These are phyloP conservation scores for Cladosporium halotolerans DNA, from an alignment of 2,329 filamentous ascomycete species.

Conservation along the genomic window DNA sequence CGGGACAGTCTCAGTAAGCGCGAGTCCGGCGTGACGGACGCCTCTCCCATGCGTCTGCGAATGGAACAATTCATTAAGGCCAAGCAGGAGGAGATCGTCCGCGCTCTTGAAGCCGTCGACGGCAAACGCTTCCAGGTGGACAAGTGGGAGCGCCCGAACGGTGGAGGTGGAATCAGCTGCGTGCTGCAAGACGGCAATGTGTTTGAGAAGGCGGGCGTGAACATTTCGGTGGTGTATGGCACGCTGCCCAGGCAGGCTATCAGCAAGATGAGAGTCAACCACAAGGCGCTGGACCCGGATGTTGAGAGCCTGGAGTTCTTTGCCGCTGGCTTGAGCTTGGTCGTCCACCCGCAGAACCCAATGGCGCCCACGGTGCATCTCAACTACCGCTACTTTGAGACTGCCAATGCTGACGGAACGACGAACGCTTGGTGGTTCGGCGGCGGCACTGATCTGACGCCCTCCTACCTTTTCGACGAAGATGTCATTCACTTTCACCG, in stretches of 20 bases:
- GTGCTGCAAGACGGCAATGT: constrained; percentile 94
- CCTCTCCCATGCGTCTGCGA: constrained; percentile 90
- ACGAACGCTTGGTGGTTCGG: constrained; percentile 97
- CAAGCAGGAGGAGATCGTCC: constrained; percentile 82
- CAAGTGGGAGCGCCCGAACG: constrained; percentile 79
- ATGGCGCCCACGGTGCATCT: constrained; percentile 97
- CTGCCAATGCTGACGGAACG: constrained; percentile 72
- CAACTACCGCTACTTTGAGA: constrained; percentile 99
- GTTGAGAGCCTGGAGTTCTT: constrained; percentile 90
- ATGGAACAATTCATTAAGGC: constrained; percentile 97
- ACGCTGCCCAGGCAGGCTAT: constrained; percentile 81
- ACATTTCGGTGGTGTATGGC: constrained; percentile 91
- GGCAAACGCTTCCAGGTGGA: constrained; percentile 76
- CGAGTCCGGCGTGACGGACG: constrained; percentile 64
- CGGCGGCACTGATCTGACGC: constrained; percentile 88
- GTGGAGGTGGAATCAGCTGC: constrained; percentile 88
- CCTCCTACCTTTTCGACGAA: constrained; percentile 90
- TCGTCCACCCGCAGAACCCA: constrained; percentile 88
- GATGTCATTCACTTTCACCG: constrained; percentile 96
- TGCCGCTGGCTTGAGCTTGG: constrained; percentile 84
- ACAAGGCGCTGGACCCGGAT: constrained; percentile 76
- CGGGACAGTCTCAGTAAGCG: constrained; percentile 76
- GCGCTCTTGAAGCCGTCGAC: constrained; percentile 75
- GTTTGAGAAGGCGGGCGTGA: constrained; percentile 96
- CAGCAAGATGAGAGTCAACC: constrained; percentile 86